Conservation (phyloP, 75 land plant species). For the Pinus tabuliformis region DNA sequence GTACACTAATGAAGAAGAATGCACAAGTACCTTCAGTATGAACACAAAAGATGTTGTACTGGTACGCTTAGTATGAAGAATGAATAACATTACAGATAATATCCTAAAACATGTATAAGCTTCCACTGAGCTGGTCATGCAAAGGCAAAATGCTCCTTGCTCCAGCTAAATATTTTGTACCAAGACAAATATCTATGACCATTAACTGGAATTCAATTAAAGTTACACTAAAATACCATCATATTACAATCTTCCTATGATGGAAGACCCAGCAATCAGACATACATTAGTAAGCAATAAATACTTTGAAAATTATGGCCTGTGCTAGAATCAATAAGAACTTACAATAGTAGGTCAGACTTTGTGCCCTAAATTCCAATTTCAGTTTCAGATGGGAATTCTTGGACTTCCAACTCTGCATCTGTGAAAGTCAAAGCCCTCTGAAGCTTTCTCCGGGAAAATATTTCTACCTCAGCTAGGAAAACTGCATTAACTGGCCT, state of each 20-base stretch:
- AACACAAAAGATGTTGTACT: too few species aligned
- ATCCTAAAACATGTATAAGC: neutral
- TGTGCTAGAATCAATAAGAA: neutral
- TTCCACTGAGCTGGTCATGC: neutral
- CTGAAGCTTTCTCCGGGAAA: slow-evolving; percentile 23
- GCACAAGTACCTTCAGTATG: neutral
- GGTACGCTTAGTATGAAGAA: neutral
- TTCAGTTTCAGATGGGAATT: neutral
- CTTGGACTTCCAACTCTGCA: slow-evolving; percentile 28
- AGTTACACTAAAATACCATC: neutral
- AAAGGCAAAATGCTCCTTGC: neutral
- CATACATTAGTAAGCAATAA: neutral
- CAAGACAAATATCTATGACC: neutral
- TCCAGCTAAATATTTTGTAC: neutral
- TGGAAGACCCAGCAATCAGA: neutral
- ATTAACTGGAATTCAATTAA: neutral
- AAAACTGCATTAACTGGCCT: slow-evolving; percentile 73
- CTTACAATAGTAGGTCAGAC: neutral
- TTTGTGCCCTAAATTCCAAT: neutral
- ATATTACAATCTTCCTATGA: neutral
- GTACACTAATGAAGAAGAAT: neutral
- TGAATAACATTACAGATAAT: neutral
- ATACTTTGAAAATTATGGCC: neutral
- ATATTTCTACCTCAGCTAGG: slow-evolving; percentile 19
- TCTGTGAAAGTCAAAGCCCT: slow-evolving; percentile 27